These are phyloP conservation scores for Exophiala bonariae DNA, from an alignment of 2,329 filamentous ascomycete species.

Conservation along the genomic window DNA sequence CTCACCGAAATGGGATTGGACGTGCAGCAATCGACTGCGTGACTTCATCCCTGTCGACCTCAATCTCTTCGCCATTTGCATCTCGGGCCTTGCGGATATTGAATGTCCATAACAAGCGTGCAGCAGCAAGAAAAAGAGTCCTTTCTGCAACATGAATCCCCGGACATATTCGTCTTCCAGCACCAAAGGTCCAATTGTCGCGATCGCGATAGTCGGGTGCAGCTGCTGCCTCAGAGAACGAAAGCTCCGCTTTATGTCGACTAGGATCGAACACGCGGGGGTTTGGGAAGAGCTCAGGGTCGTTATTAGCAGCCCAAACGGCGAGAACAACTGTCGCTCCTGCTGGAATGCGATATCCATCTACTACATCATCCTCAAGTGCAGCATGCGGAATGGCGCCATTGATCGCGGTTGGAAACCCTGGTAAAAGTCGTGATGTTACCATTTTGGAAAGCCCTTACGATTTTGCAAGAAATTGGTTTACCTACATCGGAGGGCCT, in stretches of 20 bases:
- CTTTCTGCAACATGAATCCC: conserved; percentile 54
- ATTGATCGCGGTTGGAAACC: conserved; percentile 25
- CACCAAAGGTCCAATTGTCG: conserved; percentile 32
- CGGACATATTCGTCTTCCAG: conserved; percentile 48
- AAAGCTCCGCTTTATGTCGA: conserved; percentile 30
- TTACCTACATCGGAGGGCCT: conserved; percentile 50
- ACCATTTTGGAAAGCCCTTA: conserved; percentile 5
- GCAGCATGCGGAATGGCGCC: conserved; percentile 45
- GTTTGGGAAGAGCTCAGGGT: conserved; percentile 27
- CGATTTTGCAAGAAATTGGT: conserved; percentile 15
- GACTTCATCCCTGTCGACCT: neutral
- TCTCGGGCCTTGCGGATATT: conserved; percentile 12
- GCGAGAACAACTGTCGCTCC: conserved; percentile 35
- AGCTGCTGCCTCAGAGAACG: conserved; percentile 35
- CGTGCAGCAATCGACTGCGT: conserved; percentile 1
- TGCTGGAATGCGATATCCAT: conserved; percentile 29
- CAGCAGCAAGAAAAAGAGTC: conserved; percentile 49
- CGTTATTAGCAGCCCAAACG: conserved; percentile 28
- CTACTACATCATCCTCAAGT: conserved; percentile 19
- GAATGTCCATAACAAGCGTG: conserved; percentile 54
- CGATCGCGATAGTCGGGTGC: conserved; percentile 25
- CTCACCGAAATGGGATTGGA: conserved; percentile 1
- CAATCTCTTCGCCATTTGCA: neutral
- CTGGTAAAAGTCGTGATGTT: conserved; percentile 2
- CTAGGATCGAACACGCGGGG: conserved; percentile 33